Conservation (phyloP, 1,284 basidiomycete species). For the Moesziomyces antarcticus region DNA sequence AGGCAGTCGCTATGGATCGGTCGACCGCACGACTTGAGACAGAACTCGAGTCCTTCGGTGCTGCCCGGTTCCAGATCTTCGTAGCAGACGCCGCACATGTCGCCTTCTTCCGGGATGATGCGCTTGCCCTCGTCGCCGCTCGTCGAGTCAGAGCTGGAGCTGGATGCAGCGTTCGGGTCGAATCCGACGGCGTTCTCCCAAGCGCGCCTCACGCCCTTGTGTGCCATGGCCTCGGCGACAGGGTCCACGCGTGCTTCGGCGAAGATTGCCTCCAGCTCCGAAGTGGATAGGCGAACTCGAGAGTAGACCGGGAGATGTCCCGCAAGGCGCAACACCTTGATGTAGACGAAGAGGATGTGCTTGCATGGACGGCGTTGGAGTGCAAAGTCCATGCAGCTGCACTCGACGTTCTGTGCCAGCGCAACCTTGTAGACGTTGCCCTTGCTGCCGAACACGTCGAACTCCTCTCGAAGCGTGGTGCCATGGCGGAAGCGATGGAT, state of each 20-base stretch:
- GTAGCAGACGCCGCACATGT: constrained; percentile 47
- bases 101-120: constrained; percentile 33
- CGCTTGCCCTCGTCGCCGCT: constrained; percentile 15
- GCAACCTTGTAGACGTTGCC: constrained; percentile 45
- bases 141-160: background rate
- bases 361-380: constrained; percentile 32
- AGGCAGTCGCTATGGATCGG: constrained; percentile 45
- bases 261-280: constrained; percentile 22
- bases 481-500: constrained; percentile 31
- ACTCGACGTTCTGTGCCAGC: constrained; percentile 12
- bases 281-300: constrained; percentile 5
- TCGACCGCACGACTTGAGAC: constrained; percentile 40
- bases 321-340: constrained; percentile 38
- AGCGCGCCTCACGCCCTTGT: constrained; percentile 27
- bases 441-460: constrained; percentile 35
- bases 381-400: constrained; percentile 37
- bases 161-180: constrained; percentile 2
- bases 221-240: constrained; percentile 28
- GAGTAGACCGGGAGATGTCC: constrained; percentile 26
- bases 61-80: constrained; percentile 39
- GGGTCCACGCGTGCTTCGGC: constrained; percentile 23
- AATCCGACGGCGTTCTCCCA: constrained; percentile 40
- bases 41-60: constrained; percentile 39
- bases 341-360: constrained; percentile 42
- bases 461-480: constrained; percentile 14